Conservation (phyloP, 2,329 filamentous ascomycete genomes). For the Talaromyces amestolkiae region DNA sequence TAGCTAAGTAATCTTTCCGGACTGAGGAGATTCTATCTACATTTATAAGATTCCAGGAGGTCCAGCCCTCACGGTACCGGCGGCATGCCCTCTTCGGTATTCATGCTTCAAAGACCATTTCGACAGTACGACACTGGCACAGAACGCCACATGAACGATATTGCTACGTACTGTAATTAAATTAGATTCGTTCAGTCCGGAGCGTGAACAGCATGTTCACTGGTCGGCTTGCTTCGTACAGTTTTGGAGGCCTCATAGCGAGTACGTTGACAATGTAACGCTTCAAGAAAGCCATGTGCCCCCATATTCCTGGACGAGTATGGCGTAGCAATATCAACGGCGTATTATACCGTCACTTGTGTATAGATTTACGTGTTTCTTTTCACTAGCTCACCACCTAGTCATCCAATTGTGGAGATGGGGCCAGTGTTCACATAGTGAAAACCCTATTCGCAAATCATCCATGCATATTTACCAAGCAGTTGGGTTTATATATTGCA, state of each 20-base stretch:
- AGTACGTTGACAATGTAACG: background rate
- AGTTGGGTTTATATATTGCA: background rate
- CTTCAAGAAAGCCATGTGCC: background rate
- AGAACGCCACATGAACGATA: background rate
- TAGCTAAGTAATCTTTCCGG: too few relatives aligned
- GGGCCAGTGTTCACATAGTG: background rate
- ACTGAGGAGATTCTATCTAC: background rate
- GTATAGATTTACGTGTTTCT: background rate
- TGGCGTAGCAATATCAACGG: background rate
- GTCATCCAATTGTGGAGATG: background rate
- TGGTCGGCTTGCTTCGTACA: background rate
- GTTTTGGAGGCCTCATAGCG: background rate
- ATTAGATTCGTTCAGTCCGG: background rate
- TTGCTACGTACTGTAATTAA: background rate
- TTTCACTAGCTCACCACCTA: background rate
- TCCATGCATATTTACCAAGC: background rate
- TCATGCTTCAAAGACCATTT: background rate
- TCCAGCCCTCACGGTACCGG: background rate
- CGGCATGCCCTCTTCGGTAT: background rate
- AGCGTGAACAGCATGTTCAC: background rate
- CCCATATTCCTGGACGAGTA: constrained; percentile 5
- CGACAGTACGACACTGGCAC: background rate
- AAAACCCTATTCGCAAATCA: background rate
- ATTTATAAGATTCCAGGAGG: background rate
- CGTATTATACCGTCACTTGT: background rate